Conservation (phyloP, 805 yeast genomes). For the Phaffomyces antillensis region DNA sequence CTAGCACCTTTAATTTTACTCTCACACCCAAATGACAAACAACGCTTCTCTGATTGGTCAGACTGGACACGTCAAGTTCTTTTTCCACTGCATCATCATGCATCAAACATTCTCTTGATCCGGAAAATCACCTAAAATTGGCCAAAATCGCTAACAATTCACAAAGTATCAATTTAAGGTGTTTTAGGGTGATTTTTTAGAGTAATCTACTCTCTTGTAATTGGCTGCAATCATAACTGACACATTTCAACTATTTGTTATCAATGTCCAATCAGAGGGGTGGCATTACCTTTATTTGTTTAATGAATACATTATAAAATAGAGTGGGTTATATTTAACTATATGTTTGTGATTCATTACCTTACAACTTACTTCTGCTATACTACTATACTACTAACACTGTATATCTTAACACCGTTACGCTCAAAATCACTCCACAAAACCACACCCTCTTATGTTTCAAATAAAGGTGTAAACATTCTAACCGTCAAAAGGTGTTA, state of each 20-base stretch:
- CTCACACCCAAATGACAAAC: conserved; percentile 11
- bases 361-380: too few relatives aligned
- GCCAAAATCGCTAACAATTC: conserved; percentile 5
- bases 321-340: too few relatives aligned
- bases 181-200: conserved; percentile 10
- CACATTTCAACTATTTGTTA: neutral
- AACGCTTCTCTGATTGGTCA: conserved; percentile 3
- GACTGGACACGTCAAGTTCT: neutral
- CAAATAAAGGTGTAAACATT: neutral
- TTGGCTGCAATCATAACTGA: conserved; percentile 2
- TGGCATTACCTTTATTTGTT: too few relatives aligned
- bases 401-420: too few relatives aligned
- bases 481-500: neutral
- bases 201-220: conserved; percentile 3
- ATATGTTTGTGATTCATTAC: too few relatives aligned
- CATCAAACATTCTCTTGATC: neutral
- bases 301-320: too few relatives aligned
- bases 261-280: neutral
- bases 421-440: too few relatives aligned
- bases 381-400: too few relatives aligned
- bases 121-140: neutral
- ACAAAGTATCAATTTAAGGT: conserved; percentile 6
- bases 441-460: neutral
- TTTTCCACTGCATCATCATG: neutral
- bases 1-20: too few relatives aligned